Evolutionary conservation across 768 basidiomycete species (phyloP), one percentile per base, ranked within the genome.

Genomic region (Pisolithus marmoratus): DNA sequence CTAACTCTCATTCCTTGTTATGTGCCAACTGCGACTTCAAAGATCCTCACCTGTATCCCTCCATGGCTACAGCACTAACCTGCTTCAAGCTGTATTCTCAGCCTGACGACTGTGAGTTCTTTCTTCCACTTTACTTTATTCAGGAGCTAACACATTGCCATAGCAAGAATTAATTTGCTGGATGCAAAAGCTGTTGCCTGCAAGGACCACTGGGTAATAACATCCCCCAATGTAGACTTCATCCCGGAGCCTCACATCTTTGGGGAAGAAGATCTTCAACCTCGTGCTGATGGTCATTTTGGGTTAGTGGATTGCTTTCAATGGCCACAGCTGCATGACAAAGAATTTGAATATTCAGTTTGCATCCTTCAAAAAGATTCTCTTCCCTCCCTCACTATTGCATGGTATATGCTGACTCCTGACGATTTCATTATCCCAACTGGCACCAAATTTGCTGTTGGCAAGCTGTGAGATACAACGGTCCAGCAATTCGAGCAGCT

Each of bases 161-260:
- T n/a, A 42, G 41, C 22, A 12, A 42, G 4, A 24, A 42, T 42
- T 23, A 24, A 22, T 15, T 20, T 9, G 1, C 23, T 42, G 5
- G 22, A 42, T 24, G 41, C 22, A 4, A 8, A 12, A 12, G 41
- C 41, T 12, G 41, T 42, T 11, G 22, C 41, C 17, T 42, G 41
- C 41, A 42, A 42, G 41, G 20, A 23, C 22, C 22, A 12, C 41
- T 42, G 22, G 41, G 41, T 42, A 42, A 42, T 42, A 23, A 53
- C 48, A 0, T 52, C 38, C 0, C 55, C 55, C 8, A 53, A 56
- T 31, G 41, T 50, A 48, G 12, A 29, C 8, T 56, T 44, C 4
- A 17, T 53, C 12, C 51, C 52, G 5, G 23, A 56, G 19, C 44
- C 43, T 8, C 51, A 56, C 38, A 42, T 42, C 11, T 31, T 38